Conservation (phyloP, 805 yeast species). For the Kuraishia hungarica region DNA sequence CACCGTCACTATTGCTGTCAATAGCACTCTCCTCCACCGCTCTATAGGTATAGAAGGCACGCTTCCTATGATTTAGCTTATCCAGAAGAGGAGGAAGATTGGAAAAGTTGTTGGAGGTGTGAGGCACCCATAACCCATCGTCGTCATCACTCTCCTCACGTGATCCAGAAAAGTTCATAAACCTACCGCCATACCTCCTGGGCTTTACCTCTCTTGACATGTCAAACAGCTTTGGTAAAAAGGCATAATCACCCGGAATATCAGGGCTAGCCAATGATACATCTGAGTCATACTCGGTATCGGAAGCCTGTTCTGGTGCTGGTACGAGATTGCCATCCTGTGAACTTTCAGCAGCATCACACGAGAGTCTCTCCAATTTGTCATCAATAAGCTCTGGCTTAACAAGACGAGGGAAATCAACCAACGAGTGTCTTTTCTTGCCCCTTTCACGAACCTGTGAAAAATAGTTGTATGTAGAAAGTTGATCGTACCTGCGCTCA, state of each 20-base stretch:
- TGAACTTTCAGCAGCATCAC: not conserved
- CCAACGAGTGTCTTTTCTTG: slow-evolving; percentile 9
- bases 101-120: slow-evolving; percentile 27
- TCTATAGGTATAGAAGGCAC: slow-evolving; percentile 21
- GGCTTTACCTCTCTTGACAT: slow-evolving; percentile 17
- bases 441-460: slow-evolving; percentile 14
- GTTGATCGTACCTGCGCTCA: slow-evolving; percentile 35
- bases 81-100: slow-evolving; percentile 30
- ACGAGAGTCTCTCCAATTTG: not conserved
- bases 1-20: slow-evolving; percentile 1
- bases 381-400: slow-evolving; percentile 5
- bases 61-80: slow-evolving; percentile 17
- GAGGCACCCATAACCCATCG: slow-evolving; percentile 35
- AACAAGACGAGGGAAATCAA: slow-evolving; percentile 17
- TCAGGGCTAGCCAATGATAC: slow-evolving; percentile 46
- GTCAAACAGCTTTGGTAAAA: slow-evolving; percentile 33
- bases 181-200: slow-evolving; percentile 10
- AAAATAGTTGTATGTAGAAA: slow-evolving; percentile 35
- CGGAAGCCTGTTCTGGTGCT: no score
- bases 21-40: slow-evolving; percentile 4
- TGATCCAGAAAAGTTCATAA: slow-evolving; percentile 4
- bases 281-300: slow-evolving; percentile 34
- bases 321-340: not conserved
- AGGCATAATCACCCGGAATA: slow-evolving; percentile 39
- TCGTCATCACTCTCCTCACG: slow-evolving; percentile 14